Evolutionary conservation across 129 eudicot genomes (phyloP).

Genomic region (Kitagawia praeruptora): DNA sequence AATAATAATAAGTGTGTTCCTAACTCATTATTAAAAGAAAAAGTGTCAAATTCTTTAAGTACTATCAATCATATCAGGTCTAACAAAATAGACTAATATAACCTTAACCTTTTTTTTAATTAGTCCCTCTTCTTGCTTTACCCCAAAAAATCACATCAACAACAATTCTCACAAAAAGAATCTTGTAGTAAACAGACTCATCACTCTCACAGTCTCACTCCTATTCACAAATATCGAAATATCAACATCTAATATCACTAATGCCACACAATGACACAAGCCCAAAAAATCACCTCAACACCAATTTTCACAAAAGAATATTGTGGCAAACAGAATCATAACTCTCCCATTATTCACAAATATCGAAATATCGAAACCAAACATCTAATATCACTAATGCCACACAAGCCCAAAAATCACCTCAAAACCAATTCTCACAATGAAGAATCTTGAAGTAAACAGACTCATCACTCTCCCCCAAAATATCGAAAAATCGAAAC

Average conservation of each 20-base stretch:
- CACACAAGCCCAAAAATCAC: slow-evolving; percentile 14
- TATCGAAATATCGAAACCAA: too few species aligned
- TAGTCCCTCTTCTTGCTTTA: slow-evolving; percentile 19
- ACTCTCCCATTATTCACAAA: neutral
- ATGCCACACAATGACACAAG: too few species aligned
- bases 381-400: too few species aligned
- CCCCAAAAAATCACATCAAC: slow-evolving; percentile 4
- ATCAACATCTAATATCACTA: too few species aligned
- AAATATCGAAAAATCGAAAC: neutral
- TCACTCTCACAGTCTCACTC: neutral
- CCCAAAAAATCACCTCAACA: too few species aligned
- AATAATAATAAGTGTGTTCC: slow-evolving; percentile 43
- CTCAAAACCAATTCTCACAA: neutral
- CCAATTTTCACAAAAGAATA: too few species aligned
- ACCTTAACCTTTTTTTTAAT: slow-evolving; percentile 49
- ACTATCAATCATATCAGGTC: slow-evolving; percentile 25
- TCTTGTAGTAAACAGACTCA: neutral
- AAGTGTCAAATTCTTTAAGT: slow-evolving; percentile 34
- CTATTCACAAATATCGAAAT: too few species aligned
- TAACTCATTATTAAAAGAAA: slow-evolving; percentile 23
- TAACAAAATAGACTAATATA: slow-evolving; percentile 34
- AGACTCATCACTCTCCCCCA: neutral
- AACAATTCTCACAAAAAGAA: neutral
- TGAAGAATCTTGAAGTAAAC: neutral
- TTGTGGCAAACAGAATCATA: too few species aligned